phyloP scores from a whole-genome alignment of 768 basidiomycete genomes.

The Hericium alpestre region DNA sequence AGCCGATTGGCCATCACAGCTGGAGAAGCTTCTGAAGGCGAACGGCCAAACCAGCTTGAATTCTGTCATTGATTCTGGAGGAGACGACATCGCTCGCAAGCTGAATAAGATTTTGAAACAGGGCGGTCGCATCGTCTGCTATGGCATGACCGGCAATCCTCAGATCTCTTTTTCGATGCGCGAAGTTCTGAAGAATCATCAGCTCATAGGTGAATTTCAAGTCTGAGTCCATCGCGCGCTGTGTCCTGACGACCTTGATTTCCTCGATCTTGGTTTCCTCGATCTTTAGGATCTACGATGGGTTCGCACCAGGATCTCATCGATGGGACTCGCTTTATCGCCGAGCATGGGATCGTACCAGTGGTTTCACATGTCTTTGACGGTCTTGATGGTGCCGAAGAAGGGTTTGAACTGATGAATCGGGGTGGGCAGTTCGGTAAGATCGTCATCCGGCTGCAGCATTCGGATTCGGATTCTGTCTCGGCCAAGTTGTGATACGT shows the following conservation, averaged over 20 bases:
- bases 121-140: conserved; percentile 28
- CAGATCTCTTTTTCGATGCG: conserved; percentile 64
- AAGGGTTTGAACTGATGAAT: conserved; percentile 61
- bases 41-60: conserved; percentile 19
- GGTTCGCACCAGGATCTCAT: conserved; percentile 67
- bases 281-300: conserved; percentile 63
- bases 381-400: conserved; percentile 51
- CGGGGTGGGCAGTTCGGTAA: conserved; percentile 69
- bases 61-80: conserved; percentile 36
- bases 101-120: conserved; percentile 24
- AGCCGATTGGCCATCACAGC: conserved; percentile 26
- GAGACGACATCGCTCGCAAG: conserved; percentile 29
- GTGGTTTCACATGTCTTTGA: conserved; percentile 61
- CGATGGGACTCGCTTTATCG: conserved; percentile 62
- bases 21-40: conserved; percentile 23
- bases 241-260: neutral
- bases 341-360: conserved; percentile 56
- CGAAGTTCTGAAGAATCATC: conserved; percentile 64
- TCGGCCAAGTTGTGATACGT: neutral
- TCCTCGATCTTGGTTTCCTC: neutral
- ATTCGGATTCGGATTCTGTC: neutral
- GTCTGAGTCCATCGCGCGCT: neutral
- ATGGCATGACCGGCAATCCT: conserved; percentile 43
- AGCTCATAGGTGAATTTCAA: conserved; percentile 49
- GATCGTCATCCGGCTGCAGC: conserved; percentile 45